Base-by-base conservation (phyloP, 495 filamentous ascomycete species). In the Endocarpon pusillum region DNA sequence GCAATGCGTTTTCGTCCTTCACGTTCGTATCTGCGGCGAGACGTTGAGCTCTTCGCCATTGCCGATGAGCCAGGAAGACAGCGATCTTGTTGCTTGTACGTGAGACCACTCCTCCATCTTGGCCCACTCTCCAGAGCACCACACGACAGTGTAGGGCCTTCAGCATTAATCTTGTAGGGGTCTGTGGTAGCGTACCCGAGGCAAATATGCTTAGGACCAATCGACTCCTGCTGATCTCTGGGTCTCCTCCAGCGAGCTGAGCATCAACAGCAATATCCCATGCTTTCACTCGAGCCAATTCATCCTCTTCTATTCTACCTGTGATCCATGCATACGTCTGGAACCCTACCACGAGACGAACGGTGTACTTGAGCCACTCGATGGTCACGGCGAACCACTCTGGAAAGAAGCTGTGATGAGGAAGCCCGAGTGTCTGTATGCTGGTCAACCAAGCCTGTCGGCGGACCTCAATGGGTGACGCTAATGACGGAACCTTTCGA, bases 211-310 rank as follows among this genome's bases (percentile, higher is more conserved):
- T 92, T 21, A 96, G 67, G 0, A 83, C 72, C 19, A 96, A 66
- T 36, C 87, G 72, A 45, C 81, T 82, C 52, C 76, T 84, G 58
- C 74, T 91, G 43, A 96, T 78, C 48, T 92, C 81, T 3, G 75
- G 67, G 56, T 96, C 87, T 21, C 87, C 87, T 21, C 87, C 87
- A n/a, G 82, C 79, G 5, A 96, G 70, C 48, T 94, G 87, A 36
- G 87, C 86, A 55, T 96, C 87, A 32, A 94, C 69, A 21, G 87
- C 87, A 46, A 94, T 94, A 27, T 78, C 69, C 87, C 87, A 96
- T 0, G 85, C 84, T 57, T 91, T 93, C 41, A 91, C 69, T 19
- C 87, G 69, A 9, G 82, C 85, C 26, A 64, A 70, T 53, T 94
- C 87, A 43, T 92, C 73, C 33, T 94, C 84, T 43, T 80, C 73